Percentiles rank a stretch among this genome's conserved stretches.
Conservation (phyloP, 192 early-diverging fungal genomes). For the Rhizophlyctis rosea region DNA sequence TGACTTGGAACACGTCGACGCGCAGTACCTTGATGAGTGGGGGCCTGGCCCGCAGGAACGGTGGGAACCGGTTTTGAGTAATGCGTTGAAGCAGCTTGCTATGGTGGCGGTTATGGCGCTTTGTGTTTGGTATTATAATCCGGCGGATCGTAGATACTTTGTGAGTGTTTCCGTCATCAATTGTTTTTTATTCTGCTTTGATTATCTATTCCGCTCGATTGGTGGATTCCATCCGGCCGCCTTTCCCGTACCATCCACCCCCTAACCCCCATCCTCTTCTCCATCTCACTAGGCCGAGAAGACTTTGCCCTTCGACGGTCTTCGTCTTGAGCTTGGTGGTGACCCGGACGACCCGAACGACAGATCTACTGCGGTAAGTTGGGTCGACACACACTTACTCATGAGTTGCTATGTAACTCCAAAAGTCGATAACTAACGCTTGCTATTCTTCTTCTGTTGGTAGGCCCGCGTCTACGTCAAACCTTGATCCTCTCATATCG, state of each 20-base stretch:
- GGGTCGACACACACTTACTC: too few species aligned
- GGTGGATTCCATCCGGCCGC: slow-evolving; percentile 1
- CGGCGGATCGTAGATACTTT: slow-evolving; percentile 32
- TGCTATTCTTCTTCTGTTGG: too few species aligned
- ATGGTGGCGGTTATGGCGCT: slow-evolving; percentile 27
- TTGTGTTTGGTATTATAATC: slow-evolving; percentile 37
- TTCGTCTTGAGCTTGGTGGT: slow-evolving; percentile 50
- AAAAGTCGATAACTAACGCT: too few species aligned
- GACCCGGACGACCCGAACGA: slow-evolving; percentile 48
- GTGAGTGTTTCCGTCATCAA: slow-evolving; percentile 35
- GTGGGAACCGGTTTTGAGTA: slow-evolving; percentile 19
- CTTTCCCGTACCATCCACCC: neutral
- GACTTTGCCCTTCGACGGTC: slow-evolving; percentile 49
- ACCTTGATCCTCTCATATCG: too few species aligned
- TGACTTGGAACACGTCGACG: slow-evolving; percentile 45
- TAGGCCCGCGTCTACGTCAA: too few species aligned
- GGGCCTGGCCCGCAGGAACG: slow-evolving; percentile 36
- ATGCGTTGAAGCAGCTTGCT: slow-evolving; percentile 16
- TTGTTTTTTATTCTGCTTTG: too few species aligned
- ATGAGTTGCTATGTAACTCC: too few species aligned
- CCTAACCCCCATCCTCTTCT: neutral
- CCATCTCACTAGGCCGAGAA: slow-evolving; percentile 34
- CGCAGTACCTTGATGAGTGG: slow-evolving; percentile 41
- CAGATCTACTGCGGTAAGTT: slow-evolving; percentile 28
- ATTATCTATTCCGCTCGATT: too few species aligned